Base-by-base conservation (phyloP, 495 filamentous ascomycete species). In the Penicillium paxilli region DNA sequence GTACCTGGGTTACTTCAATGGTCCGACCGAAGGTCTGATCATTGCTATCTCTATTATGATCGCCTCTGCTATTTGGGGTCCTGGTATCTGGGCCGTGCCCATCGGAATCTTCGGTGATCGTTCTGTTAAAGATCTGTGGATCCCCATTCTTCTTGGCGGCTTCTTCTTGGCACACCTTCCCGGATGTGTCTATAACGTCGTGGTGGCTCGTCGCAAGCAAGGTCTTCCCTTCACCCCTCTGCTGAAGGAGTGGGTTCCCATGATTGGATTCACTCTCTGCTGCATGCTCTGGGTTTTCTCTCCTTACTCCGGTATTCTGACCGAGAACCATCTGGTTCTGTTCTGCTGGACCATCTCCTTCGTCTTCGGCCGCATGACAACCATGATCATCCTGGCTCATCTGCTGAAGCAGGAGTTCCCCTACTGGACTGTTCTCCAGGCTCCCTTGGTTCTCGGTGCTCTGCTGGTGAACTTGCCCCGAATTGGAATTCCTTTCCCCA, bases 311-410 rank as follows among this genome's bases (percentile, higher is more conserved):
- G 85, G 82, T 2, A 67, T 98, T 16, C 75, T 95, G 62, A 67
- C 70, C 11, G 84, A 94, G 32, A 96, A 97, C 72, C 87, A 89
- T 58, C 80, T 99, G 2, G 86, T 96, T 6, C 82, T 98, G 10
- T 96, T 96, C 70, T 97, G 94, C 77, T 77, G 94, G 42, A 92
- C 89, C 47, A 90, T 98, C 81, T 89, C 88, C 21, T 92, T 98
- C 57, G 94, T 98, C 52, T 98, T 98, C 67, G 94, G 94, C n/a
- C 90, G 94, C 51, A 96, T 99, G 92, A 98, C 95, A 2, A 99
- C 94, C 46, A 98, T 97, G 78, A 98, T 98, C 71, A 98, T 99
- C 66, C 83, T 99, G 14, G 93, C 95, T 10, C 94, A 99, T 68
- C 76, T 99, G 14, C 89, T 93, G 4, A 85, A 84, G 49, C 95